Evolutionary conservation across 129 eudicot genomes (phyloP), one percentile per base, ranked within the genome.

Genomic region (Sambucus nigra): DNA sequence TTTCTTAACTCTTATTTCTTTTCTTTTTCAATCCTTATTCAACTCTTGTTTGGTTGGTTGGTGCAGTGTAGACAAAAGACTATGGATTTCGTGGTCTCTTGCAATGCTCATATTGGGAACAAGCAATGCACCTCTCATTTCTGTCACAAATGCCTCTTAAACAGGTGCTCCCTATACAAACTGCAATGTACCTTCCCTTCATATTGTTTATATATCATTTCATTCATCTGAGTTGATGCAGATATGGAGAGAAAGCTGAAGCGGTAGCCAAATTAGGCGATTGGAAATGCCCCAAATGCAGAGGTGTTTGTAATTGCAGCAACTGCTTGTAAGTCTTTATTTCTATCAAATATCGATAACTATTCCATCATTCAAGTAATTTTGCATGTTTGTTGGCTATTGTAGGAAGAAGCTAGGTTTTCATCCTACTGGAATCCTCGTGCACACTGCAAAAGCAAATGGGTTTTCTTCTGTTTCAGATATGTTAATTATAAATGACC

Each of bases 261-360:
- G 76, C 77, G 46, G 68, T 56, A 39, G 76, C 55, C 0, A 60
- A 29, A 38, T 51, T 46, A 49, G 74, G 56, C 44, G 75, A 68
- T 59, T 82, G 92, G 92, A 73, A 63, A 53, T 82, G 92, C 65
- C 92, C 92, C 38, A 74, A 69, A 52, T 82, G 92, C 40, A 74
- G 92, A 63, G 85, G 70, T 19, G 59, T 77, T 46, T 82, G 92
- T 59, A 82, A 82, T 60, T 82, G 92, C 68, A 73, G 85, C 57
- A 57, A 21, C 47, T 82, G 92, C 82, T 77, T 68, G 92, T 77
- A 68, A 64, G 71, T 69, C 10, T 45, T 17, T 0, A 6, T 23
- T 22, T 57, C 2, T 9, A 5, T 17, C 31, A 5, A 35, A 32
- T n/a, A 6, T 17, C 13, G 7, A 15, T 53, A 16, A 7, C 20